These are phyloP conservation scores for Neonectria punicea DNA, from an alignment of 2,329 filamentous ascomycete species.

Conservation along the genomic window DNA sequence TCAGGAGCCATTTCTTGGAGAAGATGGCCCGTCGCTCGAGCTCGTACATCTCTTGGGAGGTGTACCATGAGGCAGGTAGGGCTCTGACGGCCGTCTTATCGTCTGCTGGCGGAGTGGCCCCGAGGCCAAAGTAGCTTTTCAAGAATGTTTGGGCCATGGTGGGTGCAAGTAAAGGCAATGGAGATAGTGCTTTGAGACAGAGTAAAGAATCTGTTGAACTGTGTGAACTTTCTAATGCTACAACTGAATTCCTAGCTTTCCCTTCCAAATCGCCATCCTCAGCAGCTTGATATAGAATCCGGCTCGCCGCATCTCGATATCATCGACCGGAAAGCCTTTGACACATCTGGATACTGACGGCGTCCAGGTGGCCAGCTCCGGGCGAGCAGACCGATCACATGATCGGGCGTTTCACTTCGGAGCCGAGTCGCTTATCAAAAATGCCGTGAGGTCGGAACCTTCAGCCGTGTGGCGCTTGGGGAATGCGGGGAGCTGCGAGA, in stretches of 20 bases:
- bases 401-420: background rate
- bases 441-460: background rate
- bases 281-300: constrained; percentile 32
- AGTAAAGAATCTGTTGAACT: constrained; percentile 1
- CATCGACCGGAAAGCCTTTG: background rate
- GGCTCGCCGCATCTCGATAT: background rate
- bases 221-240: constrained; percentile 28
- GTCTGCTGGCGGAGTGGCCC: constrained; percentile 30
- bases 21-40: constrained; percentile 68
- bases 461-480: background rate
- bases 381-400: constrained; percentile 15
- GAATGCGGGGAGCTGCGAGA: background rate
- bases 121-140: constrained; percentile 53
- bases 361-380: constrained; percentile 1
- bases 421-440: background rate
- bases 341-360: background rate
- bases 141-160: constrained; percentile 43
- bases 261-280: constrained; percentile 12
- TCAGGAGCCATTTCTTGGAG: constrained; percentile 66
- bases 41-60: constrained; percentile 63
- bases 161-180: constrained; percentile 17
- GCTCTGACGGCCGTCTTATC: constrained; percentile 46
- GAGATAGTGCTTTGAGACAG: constrained; percentile 7
- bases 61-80: constrained; percentile 63
- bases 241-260: constrained; percentile 25